phyloP scores from a whole-genome alignment of 2,329 filamentous ascomycete genomes.

The Lachnellula suecica region DNA sequence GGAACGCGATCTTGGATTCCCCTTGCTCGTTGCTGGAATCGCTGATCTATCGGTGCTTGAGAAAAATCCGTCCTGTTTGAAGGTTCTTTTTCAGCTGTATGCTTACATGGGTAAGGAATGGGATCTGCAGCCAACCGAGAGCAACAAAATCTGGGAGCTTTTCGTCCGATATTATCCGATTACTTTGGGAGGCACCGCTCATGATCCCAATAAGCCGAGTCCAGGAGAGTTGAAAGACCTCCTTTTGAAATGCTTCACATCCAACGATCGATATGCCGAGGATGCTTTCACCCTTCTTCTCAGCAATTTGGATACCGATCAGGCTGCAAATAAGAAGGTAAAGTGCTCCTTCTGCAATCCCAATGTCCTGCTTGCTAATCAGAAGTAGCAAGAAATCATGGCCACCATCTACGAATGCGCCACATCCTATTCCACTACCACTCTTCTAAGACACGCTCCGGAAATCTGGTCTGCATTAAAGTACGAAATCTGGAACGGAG shows the following conservation, averaged over 20 bases:
- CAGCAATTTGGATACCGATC: constrained; percentile 26
- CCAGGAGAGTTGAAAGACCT: constrained; percentile 22
- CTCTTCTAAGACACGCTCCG: constrained; percentile 15
- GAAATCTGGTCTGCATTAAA: constrained; percentile 34
- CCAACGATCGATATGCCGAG: constrained; percentile 26
- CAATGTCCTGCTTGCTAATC: constrained; percentile 13
- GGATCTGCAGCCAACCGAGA: constrained; percentile 12
- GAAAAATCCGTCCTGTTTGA: constrained; percentile 28
- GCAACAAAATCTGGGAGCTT: constrained; percentile 24
- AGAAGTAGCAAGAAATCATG: constrained; percentile 27
- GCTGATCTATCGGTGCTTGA: constrained; percentile 26
- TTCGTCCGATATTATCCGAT: constrained; percentile 32
- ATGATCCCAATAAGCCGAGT: constrained; percentile 14
- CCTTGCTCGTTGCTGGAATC: constrained; percentile 22
- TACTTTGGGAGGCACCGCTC: constrained; percentile 17
- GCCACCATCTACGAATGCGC: constrained; percentile 21
- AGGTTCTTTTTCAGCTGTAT: constrained; percentile 26
- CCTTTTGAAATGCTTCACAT: constrained; percentile 28
- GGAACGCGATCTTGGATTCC: constrained; percentile 15
- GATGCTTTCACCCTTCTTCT: constrained; percentile 24
- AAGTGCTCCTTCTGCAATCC: neutral
- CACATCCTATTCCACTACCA: constrained; percentile 17
- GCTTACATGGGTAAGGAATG: constrained; percentile 21
- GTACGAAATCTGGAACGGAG: constrained; percentile 33
- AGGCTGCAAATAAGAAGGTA: constrained; percentile 31